Evolutionary conservation across 2,329 filamentous ascomycete species (phyloP), one percentile per base, ranked within the genome.

Genomic region (Fusarium sororula): DNA sequence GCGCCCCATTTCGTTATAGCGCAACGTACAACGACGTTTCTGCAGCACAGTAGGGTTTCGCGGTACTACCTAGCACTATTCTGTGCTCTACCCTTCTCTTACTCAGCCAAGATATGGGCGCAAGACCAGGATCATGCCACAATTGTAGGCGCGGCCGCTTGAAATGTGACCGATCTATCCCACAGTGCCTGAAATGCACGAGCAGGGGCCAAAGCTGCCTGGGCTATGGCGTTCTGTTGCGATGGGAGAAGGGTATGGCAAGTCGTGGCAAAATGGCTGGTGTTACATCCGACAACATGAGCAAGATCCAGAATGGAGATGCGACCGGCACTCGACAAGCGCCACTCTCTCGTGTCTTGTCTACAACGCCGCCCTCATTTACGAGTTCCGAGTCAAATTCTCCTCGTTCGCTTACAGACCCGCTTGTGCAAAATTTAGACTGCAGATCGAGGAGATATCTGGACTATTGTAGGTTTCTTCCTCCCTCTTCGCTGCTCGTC

Each of bases 401-500:
- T 50, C 22, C 22, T 32, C 22, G 4, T 14, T 24, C 22, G 7
- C 22, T 50, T 18, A 50, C 7, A 5, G 22, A 24, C 15, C 22
- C 47, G 0, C 22, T 18, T 17, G 6, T 24, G 1, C 15, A 32
- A 32, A 11, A 50, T 13, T 12, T 50, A 7, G 47, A 50, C 15
- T 32, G 7, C 3, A 3, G 1, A 50, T 50, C 28, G 15, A n/a
- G 15, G 28, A 32, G 11, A n/a, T 50, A 50, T 9, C 11, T 50
- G 7, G 28, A 5, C 1, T 50, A 50, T n/a, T 50, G 47, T 50
- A 13, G 0, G 28, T n/a, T 13, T 4, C 7, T 3, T n/a, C 11
- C 11, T 0, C 11, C 22, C 15, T 0, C 7, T 32, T 32, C 3
- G 0, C 20, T 32, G 10, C 4, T 17, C 4, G 0, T 30, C 6